Base-by-base conservation (phyloP, 2,329 filamentous ascomycete genomes). In the Stachybotrys chlorohalonatus region DNA sequence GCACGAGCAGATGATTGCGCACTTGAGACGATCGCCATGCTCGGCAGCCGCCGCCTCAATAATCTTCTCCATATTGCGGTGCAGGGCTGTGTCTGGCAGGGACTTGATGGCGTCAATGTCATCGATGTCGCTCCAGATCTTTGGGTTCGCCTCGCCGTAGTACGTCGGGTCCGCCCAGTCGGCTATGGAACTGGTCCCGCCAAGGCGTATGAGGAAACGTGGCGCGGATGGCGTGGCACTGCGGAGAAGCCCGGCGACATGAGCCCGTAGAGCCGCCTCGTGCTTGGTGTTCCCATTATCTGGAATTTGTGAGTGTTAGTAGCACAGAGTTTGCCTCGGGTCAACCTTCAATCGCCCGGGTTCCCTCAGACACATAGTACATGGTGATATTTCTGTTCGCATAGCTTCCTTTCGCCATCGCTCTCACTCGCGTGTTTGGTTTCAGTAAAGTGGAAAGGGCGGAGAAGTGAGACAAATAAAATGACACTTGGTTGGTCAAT, bases 11-110 rank as follows among this genome's bases (percentile, higher is more conserved):
- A 24, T 24, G 24, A 24, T 24, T 24, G 24, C 24, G 4, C 24
- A 24, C 24, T 24, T 24, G 24, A 24, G 24, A 24, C 24, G 4
- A 24, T 24, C 24, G 24, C 24, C 24, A 24, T 24, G 24, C 53
- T 70, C 64, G 3, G 68, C 66, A 4, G 71, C 73, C 0, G 77
- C 74, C 0, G 66, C 71, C 0, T 86, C 70, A 1, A 88, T 76
- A n/a, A 86, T 74, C 62, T 83, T 79, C 64, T 89, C 85, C n/a
- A 87, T 77, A 56, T 81, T 77, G 1, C 83, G 79, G 62, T 88
- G 84, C 55, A 78, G 73, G 2, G 74, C 81, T 0, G 67, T 64
- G 54, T 81, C 78, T 0, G 82, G 81, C 0, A 84, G 62, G 8
- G 60, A 68, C 0, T 76, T 77, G 2, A 82, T 67, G 49, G 76